These are phyloP conservation scores for Wickerhamomyces pijperi DNA, from an alignment of 805 yeast genomes.

Conservation along the genomic window DNA sequence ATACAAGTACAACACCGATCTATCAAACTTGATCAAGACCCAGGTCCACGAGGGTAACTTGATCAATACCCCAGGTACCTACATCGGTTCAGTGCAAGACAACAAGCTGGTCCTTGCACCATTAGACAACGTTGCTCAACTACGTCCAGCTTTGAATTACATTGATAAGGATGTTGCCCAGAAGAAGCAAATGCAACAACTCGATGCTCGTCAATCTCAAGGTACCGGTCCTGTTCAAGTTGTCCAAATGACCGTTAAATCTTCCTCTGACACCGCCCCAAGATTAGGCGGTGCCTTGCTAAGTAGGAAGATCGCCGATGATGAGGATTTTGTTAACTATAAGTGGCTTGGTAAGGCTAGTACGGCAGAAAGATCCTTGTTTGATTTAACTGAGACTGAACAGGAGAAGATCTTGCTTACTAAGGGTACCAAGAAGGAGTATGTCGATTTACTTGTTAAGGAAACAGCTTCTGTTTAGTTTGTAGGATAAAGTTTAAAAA, in stretches of 20 bases:
- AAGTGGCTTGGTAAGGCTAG: constrained; percentile 34
- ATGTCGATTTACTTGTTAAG: constrained; percentile 19
- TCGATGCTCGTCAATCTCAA: constrained; percentile 24
- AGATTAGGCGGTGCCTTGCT: constrained; percentile 60
- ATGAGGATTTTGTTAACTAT: constrained; percentile 36
- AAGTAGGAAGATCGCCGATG: constrained; percentile 53
- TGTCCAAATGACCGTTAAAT: constrained; percentile 68
- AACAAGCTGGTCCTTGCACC: constrained; percentile 54
- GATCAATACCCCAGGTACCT: constrained; percentile 39
- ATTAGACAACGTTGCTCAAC: constrained; percentile 56
- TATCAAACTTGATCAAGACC: constrained; percentile 49
- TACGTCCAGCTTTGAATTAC: constrained; percentile 74
- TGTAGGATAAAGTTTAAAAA: no score
- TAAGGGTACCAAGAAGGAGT: constrained; percentile 20
- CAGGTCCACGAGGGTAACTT: constrained; percentile 70
- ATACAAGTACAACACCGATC: constrained; percentile 34
- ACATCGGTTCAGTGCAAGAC: constrained; percentile 31
- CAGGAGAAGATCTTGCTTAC: constrained; percentile 13
- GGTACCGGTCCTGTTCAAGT: constrained; percentile 37
- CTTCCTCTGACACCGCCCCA: constrained; percentile 43
- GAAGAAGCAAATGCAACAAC: constrained; percentile 31
- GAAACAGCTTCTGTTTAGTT: constrained; percentile 15
- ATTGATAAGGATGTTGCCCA: constrained; percentile 49
- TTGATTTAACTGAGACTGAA: constrained; percentile 16
- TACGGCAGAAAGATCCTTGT: constrained; percentile 18